Evolutionary conservation across 1,139 yeast genomes (phyloP).

Genomic region (Pichia sp.): DNA sequence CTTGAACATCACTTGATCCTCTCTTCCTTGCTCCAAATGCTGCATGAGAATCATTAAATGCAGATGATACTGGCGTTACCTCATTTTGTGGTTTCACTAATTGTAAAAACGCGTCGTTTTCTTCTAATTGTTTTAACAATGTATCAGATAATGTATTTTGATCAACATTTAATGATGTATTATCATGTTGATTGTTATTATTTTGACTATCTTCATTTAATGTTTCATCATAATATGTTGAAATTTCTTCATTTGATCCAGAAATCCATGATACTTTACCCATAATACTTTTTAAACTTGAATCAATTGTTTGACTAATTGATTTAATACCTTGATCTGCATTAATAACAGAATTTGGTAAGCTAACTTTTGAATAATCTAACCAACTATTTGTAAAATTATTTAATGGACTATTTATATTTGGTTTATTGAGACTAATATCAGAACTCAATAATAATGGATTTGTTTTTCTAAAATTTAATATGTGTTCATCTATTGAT

Average conservation of each 20-base stretch:
- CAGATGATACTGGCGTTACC: too few species aligned
- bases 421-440: neutral
- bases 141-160: slow-evolving; percentile 14
- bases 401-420: neutral
- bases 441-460: slow-evolving; percentile 2
- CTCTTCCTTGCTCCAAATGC: neutral
- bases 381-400: slow-evolving; percentile 7
- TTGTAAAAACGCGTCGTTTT: slow-evolving; percentile 21
- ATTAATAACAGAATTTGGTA: slow-evolving; percentile 26
- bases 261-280: slow-evolving; percentile 29
- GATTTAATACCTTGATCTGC: slow-evolving; percentile 31
- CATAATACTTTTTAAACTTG: slow-evolving; percentile 28
- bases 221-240: neutral
- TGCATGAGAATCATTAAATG: too few species aligned
- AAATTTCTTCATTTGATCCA: slow-evolving; percentile 8
- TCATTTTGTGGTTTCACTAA: neutral
- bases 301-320: slow-evolving; percentile 30
- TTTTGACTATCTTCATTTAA: neutral
- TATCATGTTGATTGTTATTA: neutral
- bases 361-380: slow-evolving; percentile 16
- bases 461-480: slow-evolving; percentile 14
- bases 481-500: slow-evolving; percentile 22
- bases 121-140: slow-evolving; percentile 23
- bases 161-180: too few species aligned
- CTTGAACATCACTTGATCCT: slow-evolving; percentile 22